Conservation (phyloP, 371 early-diverging fungal species). For the Mucor plumbeus region DNA sequence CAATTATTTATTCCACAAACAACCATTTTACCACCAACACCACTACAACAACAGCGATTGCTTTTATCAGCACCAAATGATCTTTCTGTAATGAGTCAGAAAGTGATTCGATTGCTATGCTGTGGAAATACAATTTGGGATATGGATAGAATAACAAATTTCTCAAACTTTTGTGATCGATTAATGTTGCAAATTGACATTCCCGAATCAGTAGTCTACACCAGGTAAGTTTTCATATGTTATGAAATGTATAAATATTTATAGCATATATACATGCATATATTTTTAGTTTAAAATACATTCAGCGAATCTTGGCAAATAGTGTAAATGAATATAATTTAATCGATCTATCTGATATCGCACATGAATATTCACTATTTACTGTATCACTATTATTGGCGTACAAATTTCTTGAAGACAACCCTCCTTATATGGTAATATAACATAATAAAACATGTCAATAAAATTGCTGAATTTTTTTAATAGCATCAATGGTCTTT, state of each 20-base stretch:
- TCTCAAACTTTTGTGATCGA: constrained; percentile 28
- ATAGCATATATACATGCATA: background rate
- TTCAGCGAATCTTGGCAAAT: constrained; percentile 30
- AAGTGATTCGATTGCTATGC: constrained; percentile 14
- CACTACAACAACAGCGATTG: background rate
- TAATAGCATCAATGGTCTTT: constrained; percentile 34
- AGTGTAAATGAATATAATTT: constrained; percentile 22
- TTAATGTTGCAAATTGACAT: constrained; percentile 20
- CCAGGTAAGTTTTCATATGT: constrained; percentile 24
- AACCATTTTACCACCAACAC: background rate
- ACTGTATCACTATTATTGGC: constrained; percentile 40
- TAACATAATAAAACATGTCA: constrained; percentile 30
- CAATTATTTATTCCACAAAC: background rate
- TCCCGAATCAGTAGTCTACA: constrained; percentile 32
- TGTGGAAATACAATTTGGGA: constrained; percentile 21
- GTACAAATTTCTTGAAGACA: constrained; percentile 46
- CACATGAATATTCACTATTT: constrained; percentile 38
- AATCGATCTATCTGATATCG: constrained; percentile 27
- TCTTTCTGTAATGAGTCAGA: constrained; percentile 26
- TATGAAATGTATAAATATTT: background rate
- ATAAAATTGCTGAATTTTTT: constrained; percentile 15
- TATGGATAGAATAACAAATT: constrained; percentile 24
- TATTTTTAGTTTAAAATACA: constrained; percentile 33
- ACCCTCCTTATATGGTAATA: constrained; percentile 38
- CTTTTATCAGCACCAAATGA: constrained; percentile 11